A percentile compares a stretch with the other conserved stretches of the same genome.
Evolutionary conservation across 1,284 basidiomycete species (phyloP).

Genomic region (Coniferiporia weirii): DNA sequence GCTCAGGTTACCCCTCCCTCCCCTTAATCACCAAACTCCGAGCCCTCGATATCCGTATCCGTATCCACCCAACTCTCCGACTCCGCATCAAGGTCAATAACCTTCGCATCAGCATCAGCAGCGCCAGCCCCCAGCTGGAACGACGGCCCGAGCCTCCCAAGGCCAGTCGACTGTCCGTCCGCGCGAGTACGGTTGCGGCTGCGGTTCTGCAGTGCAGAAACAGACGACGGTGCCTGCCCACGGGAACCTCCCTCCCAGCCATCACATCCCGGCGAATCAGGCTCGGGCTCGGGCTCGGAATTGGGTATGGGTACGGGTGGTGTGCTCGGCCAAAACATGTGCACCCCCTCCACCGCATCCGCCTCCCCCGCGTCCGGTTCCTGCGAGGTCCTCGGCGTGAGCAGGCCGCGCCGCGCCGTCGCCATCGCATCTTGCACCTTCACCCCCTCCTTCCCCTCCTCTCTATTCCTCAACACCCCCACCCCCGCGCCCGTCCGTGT

Average conservation of each 20-base stretch:
- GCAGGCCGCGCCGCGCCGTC: too few relatives aligned
- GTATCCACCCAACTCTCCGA: slow-evolving; percentile 23
- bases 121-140: neutral
- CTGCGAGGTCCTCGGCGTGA: neutral
- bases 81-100: slow-evolving; percentile 15
- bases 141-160: neutral
- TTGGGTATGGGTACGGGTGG: too few relatives aligned
- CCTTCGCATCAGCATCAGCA: neutral
- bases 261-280: neutral
- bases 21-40: slow-evolving; percentile 4
- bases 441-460: slow-evolving; percentile 15
- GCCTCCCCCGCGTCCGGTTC: neutral
- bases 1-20: neutral
- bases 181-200: neutral
- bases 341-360: neutral
- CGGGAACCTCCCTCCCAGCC: neutral
- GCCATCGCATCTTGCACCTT: neutral
- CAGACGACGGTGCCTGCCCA: slow-evolving; percentile 5
- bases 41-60: slow-evolving; percentile 20
- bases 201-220: slow-evolving; percentile 14
- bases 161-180: neutral
- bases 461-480: neutral
- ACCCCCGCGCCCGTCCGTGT: neutral
- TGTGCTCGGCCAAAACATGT: neutral
- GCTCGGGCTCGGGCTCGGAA: too few relatives aligned